Percentiles rank a stretch among this genome's conserved stretches.
Evolutionary conservation across 1,284 basidiomycete species (phyloP).

Genomic region (Afroboletus lepidellus): DNA sequence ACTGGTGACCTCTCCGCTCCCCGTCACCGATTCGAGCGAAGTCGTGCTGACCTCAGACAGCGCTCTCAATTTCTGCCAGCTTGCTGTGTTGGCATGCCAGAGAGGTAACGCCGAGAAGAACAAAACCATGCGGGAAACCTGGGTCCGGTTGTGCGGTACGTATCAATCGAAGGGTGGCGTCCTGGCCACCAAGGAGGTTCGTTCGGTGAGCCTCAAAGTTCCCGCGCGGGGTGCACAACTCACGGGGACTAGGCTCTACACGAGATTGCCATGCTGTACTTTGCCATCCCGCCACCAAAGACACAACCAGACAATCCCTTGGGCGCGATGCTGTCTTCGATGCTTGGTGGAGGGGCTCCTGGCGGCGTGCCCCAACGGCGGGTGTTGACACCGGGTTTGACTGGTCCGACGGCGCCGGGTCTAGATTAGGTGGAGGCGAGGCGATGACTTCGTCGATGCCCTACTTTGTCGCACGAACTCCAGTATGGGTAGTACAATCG

Average conservation of each 20-base stretch:
- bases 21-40: slow-evolving; percentile 52
- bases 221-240: neutral
- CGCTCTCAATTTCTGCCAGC: slow-evolving; percentile 83
- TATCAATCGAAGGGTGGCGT: slow-evolving; percentile 70
- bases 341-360: slow-evolving; percentile 75
- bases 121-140: slow-evolving; percentile 72
- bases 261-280: slow-evolving; percentile 70
- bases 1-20: slow-evolving; percentile 44
- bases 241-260: slow-evolving; percentile 39
- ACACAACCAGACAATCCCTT: slow-evolving; percentile 72
- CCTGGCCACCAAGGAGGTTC: slow-evolving; percentile 66
- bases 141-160: slow-evolving; percentile 79
- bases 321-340: slow-evolving; percentile 78
- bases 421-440: slow-evolving; percentile 35
- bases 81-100: slow-evolving; percentile 82
- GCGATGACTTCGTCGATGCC: slow-evolving; percentile 7
- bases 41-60: slow-evolving; percentile 71
- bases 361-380: slow-evolving; percentile 36
- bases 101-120: slow-evolving; percentile 75
- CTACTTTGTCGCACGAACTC: slow-evolving; percentile 7
- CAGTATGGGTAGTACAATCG: slow-evolving; percentile 5
- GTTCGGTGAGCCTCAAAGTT: slow-evolving; percentile 53
- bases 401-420: slow-evolving; percentile 31
- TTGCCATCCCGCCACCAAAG: slow-evolving; percentile 75
- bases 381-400: slow-evolving; percentile 41